These are phyloP conservation scores for Lactifluus subvellereus DNA, from an alignment of 768 basidiomycete species.

Conservation along the genomic window DNA sequence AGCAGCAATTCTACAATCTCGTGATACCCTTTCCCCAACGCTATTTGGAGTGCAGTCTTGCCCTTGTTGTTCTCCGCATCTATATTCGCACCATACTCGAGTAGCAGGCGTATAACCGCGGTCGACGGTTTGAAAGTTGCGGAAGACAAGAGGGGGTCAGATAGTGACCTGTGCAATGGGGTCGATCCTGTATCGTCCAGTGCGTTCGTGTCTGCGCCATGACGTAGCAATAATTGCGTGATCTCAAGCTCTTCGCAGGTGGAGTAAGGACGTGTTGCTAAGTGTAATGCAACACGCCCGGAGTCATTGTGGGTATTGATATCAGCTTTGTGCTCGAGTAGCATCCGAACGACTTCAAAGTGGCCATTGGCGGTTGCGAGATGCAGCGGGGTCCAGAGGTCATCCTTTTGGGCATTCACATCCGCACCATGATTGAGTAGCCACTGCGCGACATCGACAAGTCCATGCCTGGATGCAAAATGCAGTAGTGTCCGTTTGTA, in stretches of 20 bases:
- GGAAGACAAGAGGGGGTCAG: fast-evolving
- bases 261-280: neutral
- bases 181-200: neutral
- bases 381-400: neutral
- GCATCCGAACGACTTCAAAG: neutral
- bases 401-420: neutral
- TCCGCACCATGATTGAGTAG: neutral
- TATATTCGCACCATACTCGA: conserved; percentile 1
- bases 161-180: neutral
- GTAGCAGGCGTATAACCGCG: neutral
- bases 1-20: neutral
- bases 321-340: neutral
- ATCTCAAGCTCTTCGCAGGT: neutral
- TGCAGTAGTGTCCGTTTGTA: fast-evolving
- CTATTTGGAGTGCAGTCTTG: neutral
- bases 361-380: neutral
- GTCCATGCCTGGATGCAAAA: neutral
- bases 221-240: neutral
- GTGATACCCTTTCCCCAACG: neutral
- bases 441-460: neutral
- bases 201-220: neutral
- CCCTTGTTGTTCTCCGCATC: neutral
- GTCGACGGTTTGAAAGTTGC: neutral
- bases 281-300: neutral
- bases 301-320: neutral